Evolutionary conservation across 2,329 filamentous ascomycete species (phyloP), one percentile per base, ranked within the genome.

Genomic region (Purpureocillium takamizusanense): DNA sequence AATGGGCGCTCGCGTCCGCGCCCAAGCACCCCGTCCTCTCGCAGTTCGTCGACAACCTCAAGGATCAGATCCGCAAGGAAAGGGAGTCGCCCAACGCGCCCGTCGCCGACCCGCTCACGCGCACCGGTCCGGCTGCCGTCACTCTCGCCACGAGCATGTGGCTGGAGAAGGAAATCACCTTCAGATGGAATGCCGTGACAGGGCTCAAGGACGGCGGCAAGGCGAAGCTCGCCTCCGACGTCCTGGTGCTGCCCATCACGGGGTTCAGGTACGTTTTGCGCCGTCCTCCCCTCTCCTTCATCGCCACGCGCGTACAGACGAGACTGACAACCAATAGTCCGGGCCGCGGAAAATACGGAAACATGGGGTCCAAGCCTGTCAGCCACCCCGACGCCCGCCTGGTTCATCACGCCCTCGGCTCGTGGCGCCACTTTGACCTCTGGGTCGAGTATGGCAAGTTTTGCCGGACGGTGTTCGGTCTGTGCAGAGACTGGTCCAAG

Each of bases 1-100:
- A 52, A 31, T 52, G 50, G 50, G 50, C 50, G 5, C 36, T 52
- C 41, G 50, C 50, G 2, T 48, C 48, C 12, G 43, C 46, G 10
- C 48, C 44, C 6, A 36, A 42, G 7, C 50, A 52, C n/a, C 48
- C 47, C 6, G 36, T 44, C 11, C 37, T 52, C 17, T 35, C 36
- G 7, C 44, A 40, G 21, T 52, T 47, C 40, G 46, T 51, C 42
- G 39, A 47, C n/a, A 42, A 36, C 11, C 40, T 52, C 15, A 39
- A 40, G 8, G 32, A 40, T 9, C 41, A 42, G 21, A 35, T 46
- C 7, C 30, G 16, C 7, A 34, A 40, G 16, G 36, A 28, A 4
- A 43, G 39, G 28, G 16, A 38, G 17, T 14, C 35, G 4, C n/a
- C 35, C 5, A 29, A 16, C 14, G 33, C 31, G 2, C 29, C 10